phyloP scores from a whole-genome alignment of 768 basidiomycete genomes.

The Cubamyces sp. region DNA sequence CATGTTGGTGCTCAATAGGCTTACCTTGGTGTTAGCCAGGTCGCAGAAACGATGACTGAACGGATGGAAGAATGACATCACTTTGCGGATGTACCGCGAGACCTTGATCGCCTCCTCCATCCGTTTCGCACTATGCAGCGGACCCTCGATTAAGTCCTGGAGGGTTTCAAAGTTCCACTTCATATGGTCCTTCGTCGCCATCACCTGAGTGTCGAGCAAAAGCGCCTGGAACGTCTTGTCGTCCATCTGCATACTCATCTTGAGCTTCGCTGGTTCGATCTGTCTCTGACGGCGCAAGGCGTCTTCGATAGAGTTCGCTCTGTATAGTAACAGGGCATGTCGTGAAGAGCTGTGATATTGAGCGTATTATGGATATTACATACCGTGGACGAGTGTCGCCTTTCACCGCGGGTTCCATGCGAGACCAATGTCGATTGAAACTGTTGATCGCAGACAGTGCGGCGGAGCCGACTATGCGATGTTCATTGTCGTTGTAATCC shows the following conservation, averaged over 20 bases:
- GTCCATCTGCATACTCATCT: conserved; percentile 93
- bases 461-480: conserved; percentile 81
- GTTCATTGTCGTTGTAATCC: conserved; percentile 74
- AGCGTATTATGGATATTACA: conserved; percentile 16
- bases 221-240: conserved; percentile 87
- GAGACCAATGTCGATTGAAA: conserved; percentile 85
- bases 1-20: background rate
- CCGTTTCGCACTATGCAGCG: conserved; percentile 86
- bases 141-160: conserved; percentile 89
- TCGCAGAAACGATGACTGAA: conserved; percentile 87
- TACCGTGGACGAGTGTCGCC: conserved; percentile 68
- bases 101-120: conserved; percentile 95
- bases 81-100: conserved; percentile 82
- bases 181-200: conserved; percentile 83
- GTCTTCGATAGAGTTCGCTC: conserved; percentile 85
- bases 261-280: conserved; percentile 87
- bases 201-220: conserved; percentile 87
- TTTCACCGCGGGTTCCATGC: conserved; percentile 59
- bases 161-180: conserved; percentile 94
- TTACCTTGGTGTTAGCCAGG: conserved; percentile 68
- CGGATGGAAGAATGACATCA: conserved; percentile 95
- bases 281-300: conserved; percentile 87
- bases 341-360: background rate
- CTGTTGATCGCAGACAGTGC: conserved; percentile 89
- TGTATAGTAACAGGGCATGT: conserved; percentile 29